Base-by-base conservation (phyloP, 139 green algal genomes). In the Chlorella sp. region DNA sequence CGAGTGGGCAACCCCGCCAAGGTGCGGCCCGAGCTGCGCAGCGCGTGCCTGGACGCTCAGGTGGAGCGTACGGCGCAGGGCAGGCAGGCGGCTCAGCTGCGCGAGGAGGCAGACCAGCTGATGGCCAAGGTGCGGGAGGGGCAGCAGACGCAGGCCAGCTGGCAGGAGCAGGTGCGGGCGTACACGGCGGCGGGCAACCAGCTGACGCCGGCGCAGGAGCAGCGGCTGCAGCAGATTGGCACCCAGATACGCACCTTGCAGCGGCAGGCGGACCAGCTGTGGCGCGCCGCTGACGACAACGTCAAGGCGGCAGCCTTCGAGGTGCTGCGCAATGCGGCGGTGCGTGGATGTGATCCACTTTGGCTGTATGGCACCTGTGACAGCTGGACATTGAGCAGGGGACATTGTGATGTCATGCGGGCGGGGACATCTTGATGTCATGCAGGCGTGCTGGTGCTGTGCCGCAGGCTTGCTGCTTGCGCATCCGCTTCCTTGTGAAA, bases 1-100 rank as follows among this genome's bases (percentile, higher is more conserved):
- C 91, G 96, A 32, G 51, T 99, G 26, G 96, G 96, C 3, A 83
- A 92, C 38, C 80, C 89, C 0, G 87, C 90, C 7, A 87, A 84
- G 65, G 90, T 93, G 25, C 44, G 75, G 15, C 34, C 63, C 1
- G 81, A 87, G 16, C 75, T 97, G 74, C 89, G 92, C 1, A 63
- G 84, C 57, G 70, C 89, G 1, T 93, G 88, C 16, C 69, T 96
- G 64, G 95, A 97, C 74, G 93, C 92, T 3, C 84, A 87, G 75
- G 88, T 89, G 13, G 90, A 94, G 87, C 21, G 44, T 7, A 93
- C 88, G 0, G 23, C 69, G 0, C 3, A 62, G 30, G 95, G 95
- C 7, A 56, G 88, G 34, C 67, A 82, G 65, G 91, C 90, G 3
- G 57, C 60, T 26, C 34, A 62, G 36, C 76, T 82, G 36, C 34